Base-by-base conservation (phyloP, 1,139 yeast species). In the Candida buenavistaensis region DNA sequence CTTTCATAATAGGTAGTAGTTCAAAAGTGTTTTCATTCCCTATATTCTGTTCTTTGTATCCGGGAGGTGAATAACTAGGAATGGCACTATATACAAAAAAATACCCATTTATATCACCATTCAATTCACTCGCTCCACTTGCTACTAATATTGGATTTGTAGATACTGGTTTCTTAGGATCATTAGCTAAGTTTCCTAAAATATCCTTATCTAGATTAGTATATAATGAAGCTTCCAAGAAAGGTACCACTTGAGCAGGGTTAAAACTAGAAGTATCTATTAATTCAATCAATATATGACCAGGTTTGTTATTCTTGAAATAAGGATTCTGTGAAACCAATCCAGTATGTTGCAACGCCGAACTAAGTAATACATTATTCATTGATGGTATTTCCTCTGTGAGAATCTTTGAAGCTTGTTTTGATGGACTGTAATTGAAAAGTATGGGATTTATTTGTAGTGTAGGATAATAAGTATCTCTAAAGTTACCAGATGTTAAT, bases 71-170 rank as follows among this genome's bases (percentile, higher is more conserved):
- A 21, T 59, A 51, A 11, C 72, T 65, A 3, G 92, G 90, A 2
- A 83, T 72, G 2, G 86, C 81, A 40, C 82, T 75, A 53, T 82
- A 83, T 24, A 80, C 79, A 28, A 82, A 68, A 32, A 82, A 66
- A 52, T 84, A 84, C 0, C 89, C 90, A 53, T 82, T 83, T n/a
- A 83, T 71, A 26, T 75, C 67, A 2, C 88, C 89, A 52, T 83
- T 82, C 44, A 84, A 57, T 42, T 82, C 90, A 35, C 86, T 75
- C 3, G 89, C 86, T 1, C 92, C 92, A 33, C 87, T 79, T 4
- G 88, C 90, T 4, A 82, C 86, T 10, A 84, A 57, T 37, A 84
- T 54, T 3, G 89, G 85, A 39, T 78, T 79, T 5, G 88, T 80
- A 25, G 77, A 71, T 0, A 78, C 84, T 3, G 82, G 80, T 38